Evolutionary conservation across 2,329 filamentous ascomycete genomes (phyloP).

Genomic region (Alternaria alternata): DNA sequence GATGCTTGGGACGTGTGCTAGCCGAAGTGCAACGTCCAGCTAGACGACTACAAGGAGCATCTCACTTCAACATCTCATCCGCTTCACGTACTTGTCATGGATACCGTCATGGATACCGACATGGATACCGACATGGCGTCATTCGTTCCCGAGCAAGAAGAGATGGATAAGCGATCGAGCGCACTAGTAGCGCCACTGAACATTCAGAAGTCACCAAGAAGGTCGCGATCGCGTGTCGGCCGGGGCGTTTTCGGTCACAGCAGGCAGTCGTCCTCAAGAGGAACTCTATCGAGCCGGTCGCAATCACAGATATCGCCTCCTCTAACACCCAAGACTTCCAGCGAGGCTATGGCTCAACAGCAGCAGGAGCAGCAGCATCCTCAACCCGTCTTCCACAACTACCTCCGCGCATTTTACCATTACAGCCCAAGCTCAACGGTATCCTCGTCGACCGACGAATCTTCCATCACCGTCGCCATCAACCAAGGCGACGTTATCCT

Average conservation of each 20-base stretch:
- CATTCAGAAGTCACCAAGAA: conserved; percentile 47
- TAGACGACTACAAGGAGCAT: conserved; percentile 29
- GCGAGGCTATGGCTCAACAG: conserved; percentile 64
- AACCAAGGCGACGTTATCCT: conserved; percentile 91
- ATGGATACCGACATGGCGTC: conserved; percentile 38
- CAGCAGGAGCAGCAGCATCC: conserved; percentile 51
- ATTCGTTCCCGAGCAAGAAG: conserved; percentile 34
- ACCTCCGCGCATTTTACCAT: conserved; percentile 90
- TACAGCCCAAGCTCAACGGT: conserved; percentile 83
- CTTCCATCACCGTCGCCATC: conserved; percentile 78
- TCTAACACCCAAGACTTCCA: conserved; percentile 73
- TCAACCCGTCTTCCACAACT: conserved; percentile 85
- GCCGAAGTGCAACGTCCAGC: conserved; percentile 35
- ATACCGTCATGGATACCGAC: conserved; percentile 7
- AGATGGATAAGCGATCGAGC: conserved; percentile 45
- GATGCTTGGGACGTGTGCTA: conserved; percentile 38
- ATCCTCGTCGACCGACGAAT: conserved; percentile 75
- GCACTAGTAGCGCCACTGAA: conserved; percentile 49
- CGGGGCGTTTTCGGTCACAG: conserved; percentile 29
- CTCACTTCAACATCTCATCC: neutral
- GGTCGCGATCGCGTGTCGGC: conserved; percentile 34
- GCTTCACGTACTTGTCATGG: neutral
- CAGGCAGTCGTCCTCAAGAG: conserved; percentile 45
- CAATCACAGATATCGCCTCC: conserved; percentile 76
- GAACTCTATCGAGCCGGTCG: conserved; percentile 39